Percentiles rank a stretch among this genome's conserved stretches.
These are phyloP conservation scores for Penicillium desertorum DNA, from an alignment of 495 filamentous ascomycete species.

Conservation along the genomic window DNA sequence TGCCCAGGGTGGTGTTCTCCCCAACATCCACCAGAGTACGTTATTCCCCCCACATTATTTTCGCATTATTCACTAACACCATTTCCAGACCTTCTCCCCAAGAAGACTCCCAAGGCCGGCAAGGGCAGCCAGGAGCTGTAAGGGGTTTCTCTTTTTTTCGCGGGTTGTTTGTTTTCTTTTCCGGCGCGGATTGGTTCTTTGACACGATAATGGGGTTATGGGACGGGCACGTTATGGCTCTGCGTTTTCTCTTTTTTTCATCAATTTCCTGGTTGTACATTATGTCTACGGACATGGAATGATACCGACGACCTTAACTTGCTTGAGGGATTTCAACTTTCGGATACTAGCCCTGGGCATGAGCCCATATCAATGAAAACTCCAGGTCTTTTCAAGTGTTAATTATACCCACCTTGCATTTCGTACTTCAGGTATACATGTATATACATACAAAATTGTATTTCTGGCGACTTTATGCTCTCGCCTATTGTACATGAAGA, in stretches of 20 bases:
- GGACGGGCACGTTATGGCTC: conserved; percentile 74
- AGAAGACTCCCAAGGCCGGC: conserved; percentile 94
- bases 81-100: conserved; percentile 82
- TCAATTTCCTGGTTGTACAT: conserved; percentile 85
- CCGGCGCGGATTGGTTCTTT: conserved; percentile 64
- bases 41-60: conserved; percentile 18
- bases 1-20: conserved; percentile 98
- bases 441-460: not conserved
- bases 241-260: conserved; percentile 62
- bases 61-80: conserved; percentile 42
- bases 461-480: not conserved
- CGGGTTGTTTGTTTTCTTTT: conserved; percentile 61
- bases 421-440: not conserved
- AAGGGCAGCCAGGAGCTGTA: conserved; percentile 95
- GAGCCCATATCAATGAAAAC: conserved; percentile 31
- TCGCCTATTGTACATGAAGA: not conserved
- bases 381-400: conserved; percentile 27
- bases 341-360: conserved; percentile 27
- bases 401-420: not conserved
- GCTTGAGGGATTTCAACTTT: conserved; percentile 35
- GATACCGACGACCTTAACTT: conserved; percentile 44
- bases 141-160: conserved; percentile 44
- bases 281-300: conserved; percentile 74
- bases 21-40: conserved; percentile 98
- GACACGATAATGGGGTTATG: conserved; percentile 90